Evolutionary conservation across 805 yeast genomes (phyloP).

Genomic region (Wickerhamomyces bisporus): DNA sequence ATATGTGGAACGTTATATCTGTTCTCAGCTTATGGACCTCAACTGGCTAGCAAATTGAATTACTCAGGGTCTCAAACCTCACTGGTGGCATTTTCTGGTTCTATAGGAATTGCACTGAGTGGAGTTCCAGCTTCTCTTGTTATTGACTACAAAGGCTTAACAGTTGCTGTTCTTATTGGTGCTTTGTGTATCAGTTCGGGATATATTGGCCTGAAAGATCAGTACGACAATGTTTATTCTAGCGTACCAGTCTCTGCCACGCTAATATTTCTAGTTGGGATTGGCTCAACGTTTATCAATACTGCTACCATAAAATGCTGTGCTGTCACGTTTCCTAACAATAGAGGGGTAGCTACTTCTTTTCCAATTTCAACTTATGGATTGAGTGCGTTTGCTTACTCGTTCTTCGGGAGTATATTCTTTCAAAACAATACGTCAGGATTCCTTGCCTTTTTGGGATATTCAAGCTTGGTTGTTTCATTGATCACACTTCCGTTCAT

Average conservation of each 20-base stretch:
- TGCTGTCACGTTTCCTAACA: slow-evolving; percentile 60
- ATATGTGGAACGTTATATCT: slow-evolving; percentile 72
- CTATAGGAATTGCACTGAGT: slow-evolving; percentile 53
- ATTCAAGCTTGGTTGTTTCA: slow-evolving; percentile 36
- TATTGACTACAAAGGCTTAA: slow-evolving; percentile 60
- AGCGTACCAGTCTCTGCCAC: slow-evolving; percentile 38
- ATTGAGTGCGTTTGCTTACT: slow-evolving; percentile 63
- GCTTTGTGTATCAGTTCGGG: slow-evolving; percentile 46
- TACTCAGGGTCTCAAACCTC: slow-evolving; percentile 63
- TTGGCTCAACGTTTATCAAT: slow-evolving; percentile 63
- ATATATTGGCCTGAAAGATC: slow-evolving; percentile 48
- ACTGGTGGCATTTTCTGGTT: slow-evolving; percentile 60
- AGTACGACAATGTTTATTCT: slow-evolving; percentile 37
- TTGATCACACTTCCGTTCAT: slow-evolving; percentile 44
- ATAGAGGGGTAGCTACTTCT: slow-evolving; percentile 70
- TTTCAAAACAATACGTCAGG: slow-evolving; percentile 55
- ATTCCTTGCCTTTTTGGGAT: slow-evolving; percentile 43
- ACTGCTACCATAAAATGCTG: slow-evolving; percentile 68
- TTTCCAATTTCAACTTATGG: slow-evolving; percentile 74
- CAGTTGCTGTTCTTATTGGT: slow-evolving; percentile 46
- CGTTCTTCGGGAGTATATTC: slow-evolving; percentile 46
- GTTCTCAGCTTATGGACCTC: slow-evolving; percentile 76
- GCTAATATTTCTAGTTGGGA: slow-evolving; percentile 53
- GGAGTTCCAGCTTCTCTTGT: slow-evolving; percentile 68
- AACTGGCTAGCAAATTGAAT: slow-evolving; percentile 51